Evolutionary conservation across 202 grass and related monocot species (phyloP).

Genomic region (Zoysia matrella): DNA sequence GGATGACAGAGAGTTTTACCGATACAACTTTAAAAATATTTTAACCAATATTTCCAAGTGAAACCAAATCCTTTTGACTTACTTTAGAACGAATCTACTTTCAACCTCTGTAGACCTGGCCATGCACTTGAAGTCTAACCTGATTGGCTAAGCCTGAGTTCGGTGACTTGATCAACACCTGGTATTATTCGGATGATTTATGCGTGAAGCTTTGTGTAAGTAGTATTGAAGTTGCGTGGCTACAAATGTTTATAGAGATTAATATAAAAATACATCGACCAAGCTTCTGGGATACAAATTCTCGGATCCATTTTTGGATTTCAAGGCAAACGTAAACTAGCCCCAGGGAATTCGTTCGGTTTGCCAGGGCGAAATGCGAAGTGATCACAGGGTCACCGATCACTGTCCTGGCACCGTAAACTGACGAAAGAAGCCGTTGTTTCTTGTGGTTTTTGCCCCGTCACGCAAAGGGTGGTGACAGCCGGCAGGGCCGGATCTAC

Average conservation of each 20-base stretch:
- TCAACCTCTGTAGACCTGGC: not conserved
- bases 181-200: not conserved
- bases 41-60: conserved; percentile 1
- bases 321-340: not conserved
- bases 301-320: not conserved
- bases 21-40: conserved; percentile 1
- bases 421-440: not conserved
- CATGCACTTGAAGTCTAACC: not conserved
- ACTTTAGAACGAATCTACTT: conserved; percentile 1
- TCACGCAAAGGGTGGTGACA: conserved; percentile 19
- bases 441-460: not conserved
- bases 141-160: not conserved
- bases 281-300: not conserved
- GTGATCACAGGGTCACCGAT: not conserved
- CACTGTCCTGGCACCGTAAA: conserved; percentile 25
- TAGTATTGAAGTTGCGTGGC: conserved; percentile 15
- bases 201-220: conserved; percentile 43
- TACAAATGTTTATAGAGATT: conserved; percentile 5
- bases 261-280: not conserved
- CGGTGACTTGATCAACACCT: conserved; percentile 10
- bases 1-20: not conserved
- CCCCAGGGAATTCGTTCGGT: not conserved
- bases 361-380: not conserved
- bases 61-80: not conserved
- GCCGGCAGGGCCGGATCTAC: not conserved